A percentile compares a stretch with the other conserved stretches of the same genome.
Conservation (phyloP, 1,139 yeast genomes). For the Diutina sp. region DNA sequence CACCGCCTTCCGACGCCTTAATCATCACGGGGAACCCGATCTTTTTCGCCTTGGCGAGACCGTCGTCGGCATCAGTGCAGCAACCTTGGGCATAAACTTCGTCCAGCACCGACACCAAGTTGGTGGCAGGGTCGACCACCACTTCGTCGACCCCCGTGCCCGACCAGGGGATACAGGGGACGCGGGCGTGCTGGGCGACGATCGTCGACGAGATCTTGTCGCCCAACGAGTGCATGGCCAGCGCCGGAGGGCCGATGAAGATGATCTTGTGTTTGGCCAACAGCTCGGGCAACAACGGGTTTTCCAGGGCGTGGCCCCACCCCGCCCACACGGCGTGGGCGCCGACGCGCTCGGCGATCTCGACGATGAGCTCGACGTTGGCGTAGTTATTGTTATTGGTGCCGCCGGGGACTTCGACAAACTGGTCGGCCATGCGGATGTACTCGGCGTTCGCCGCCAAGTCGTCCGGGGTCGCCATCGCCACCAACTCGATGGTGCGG, state of each 20-base stretch:
- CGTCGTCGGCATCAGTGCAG: slow-evolving; percentile 77
- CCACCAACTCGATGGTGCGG: slow-evolving; percentile 85
- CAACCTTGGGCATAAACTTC: slow-evolving; percentile 80
- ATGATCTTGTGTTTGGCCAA: slow-evolving; percentile 80
- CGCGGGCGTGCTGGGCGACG: slow-evolving; percentile 96
- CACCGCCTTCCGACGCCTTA: slow-evolving; percentile 98
- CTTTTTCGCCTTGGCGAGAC: slow-evolving; percentile 64
- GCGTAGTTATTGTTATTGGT: slow-evolving; percentile 97
- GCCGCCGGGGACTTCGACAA: slow-evolving; percentile 97
- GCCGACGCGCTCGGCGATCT: slow-evolving; percentile 89
- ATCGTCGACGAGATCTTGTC: slow-evolving; percentile 95
- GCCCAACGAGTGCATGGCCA: slow-evolving; percentile 98
- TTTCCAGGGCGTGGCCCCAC: slow-evolving; percentile 99
- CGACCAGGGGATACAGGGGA: slow-evolving; percentile 99
- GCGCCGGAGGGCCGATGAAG: slow-evolving; percentile 96
- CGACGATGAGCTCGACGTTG: slow-evolving; percentile 92
- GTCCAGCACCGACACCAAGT: slow-evolving; percentile 81
- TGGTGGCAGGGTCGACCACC: slow-evolving; percentile 46
- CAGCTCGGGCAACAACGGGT: slow-evolving; percentile 86
- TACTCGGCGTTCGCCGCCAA: slow-evolving; percentile 94
- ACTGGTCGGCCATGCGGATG: slow-evolving; percentile 98
- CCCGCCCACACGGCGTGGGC: slow-evolving; percentile 99
- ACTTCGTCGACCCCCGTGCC: slow-evolving; percentile 94
- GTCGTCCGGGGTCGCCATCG: slow-evolving; percentile 99
- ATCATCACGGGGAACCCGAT: slow-evolving; percentile 97